These are phyloP conservation scores for Lactuca sativa DNA, from an alignment of 129 eudicot species.

Conservation along the genomic window DNA sequence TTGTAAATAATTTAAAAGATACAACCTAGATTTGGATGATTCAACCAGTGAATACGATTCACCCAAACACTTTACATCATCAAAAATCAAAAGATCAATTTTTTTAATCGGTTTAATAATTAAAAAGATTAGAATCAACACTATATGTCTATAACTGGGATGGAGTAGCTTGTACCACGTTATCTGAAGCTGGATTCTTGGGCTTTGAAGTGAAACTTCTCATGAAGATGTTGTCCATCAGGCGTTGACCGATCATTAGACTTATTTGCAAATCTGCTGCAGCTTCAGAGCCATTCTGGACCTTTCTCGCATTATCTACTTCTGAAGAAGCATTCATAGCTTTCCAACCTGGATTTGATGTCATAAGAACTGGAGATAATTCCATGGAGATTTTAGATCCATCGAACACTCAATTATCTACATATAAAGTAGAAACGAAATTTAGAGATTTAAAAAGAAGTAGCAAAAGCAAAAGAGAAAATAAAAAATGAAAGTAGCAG, in stretches of 20 bases:
- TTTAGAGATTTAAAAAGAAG: not conserved
- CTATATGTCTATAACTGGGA: conserved; percentile 49
- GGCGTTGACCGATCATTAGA: conserved; percentile 82
- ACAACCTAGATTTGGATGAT: too few species aligned
- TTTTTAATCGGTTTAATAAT: not conserved
- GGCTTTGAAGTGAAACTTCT: conserved; percentile 82
- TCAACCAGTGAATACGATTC: too few species aligned
- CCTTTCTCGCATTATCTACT: conserved; percentile 30
- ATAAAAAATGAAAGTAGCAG: not conserved
- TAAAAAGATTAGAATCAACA: conserved; percentile 12
- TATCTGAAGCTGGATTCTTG: conserved; percentile 52
- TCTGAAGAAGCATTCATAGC: too few species aligned
- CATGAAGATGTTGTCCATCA: conserved; percentile 75
- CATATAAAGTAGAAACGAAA: not conserved
- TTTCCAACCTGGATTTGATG: too few species aligned
- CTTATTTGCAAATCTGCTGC: conserved; percentile 54
- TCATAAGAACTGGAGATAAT: conserved; percentile 41
- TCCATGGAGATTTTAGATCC: conserved; percentile 91
- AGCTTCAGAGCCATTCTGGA: conserved; percentile 48
- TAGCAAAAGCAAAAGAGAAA: not conserved
- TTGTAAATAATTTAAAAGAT: too few species aligned
- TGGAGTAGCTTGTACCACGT: conserved; percentile 58
- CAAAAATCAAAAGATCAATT: conserved; percentile 5
- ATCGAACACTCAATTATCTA: conserved; percentile 82
- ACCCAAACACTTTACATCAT: conserved; percentile 21